These are phyloP conservation scores for Chimonanthus praecox DNA, from an alignment of 164 flowering plant genomes.

Conservation along the genomic window DNA sequence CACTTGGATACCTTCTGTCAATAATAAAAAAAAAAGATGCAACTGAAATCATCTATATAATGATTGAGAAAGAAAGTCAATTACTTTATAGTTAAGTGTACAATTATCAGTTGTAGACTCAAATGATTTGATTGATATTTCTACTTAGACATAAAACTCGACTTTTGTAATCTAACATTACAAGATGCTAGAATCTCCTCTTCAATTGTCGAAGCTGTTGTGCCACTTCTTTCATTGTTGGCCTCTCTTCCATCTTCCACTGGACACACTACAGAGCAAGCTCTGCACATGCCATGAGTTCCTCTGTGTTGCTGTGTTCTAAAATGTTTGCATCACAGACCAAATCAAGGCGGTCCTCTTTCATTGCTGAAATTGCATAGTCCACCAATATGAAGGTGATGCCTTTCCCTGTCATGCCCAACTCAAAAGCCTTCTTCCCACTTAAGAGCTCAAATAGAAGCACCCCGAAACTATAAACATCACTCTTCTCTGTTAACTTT, in stretches of 20 bases:
- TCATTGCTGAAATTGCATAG: not conserved
- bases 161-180: too few species aligned
- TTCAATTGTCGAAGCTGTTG: not conserved
- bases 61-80: too few species aligned
- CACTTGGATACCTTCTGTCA: too few species aligned
- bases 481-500: too few species aligned
- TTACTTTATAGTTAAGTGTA: too few species aligned
- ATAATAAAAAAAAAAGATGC: too few species aligned
- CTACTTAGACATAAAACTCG: too few species aligned
- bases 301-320: not conserved
- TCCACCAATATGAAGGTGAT: not conserved
- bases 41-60: too few species aligned
- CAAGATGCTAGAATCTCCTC: not conserved
- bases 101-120: too few species aligned
- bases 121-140: too few species aligned
- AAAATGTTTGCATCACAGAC: not conserved
- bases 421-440: conserved; percentile 27
- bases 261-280: not conserved
- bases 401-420: not conserved
- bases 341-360: not conserved
- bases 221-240: not conserved
- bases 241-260: not conserved
- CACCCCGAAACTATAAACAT: too few species aligned
- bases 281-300: not conserved
- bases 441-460: conserved; percentile 38